Evolutionary conservation across 73 alveolate species (phyloP), one percentile per base, ranked within the genome.

Genomic region (Paramecium caudatum): DNA sequence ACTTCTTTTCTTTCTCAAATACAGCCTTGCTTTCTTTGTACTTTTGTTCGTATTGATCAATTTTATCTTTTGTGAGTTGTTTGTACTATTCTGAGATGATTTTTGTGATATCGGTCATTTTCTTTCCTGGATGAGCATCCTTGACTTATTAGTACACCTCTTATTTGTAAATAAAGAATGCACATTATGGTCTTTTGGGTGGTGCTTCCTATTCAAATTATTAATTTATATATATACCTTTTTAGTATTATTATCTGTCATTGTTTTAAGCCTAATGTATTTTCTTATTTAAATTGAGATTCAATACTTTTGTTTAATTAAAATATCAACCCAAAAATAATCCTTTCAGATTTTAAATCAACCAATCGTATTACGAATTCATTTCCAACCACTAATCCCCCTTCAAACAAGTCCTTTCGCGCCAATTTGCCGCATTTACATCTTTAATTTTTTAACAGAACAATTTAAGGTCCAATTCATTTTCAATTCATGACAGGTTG

Each of bases 171-270:
- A 69, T 69, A 39, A 69, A 69, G 86, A 69, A 69, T 69, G 86
- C 86, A 39, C 86, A 69, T 69, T 69, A 19, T 32, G 86, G 86
- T 69, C 86, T 69, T 34, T 69, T 69, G 32, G 86, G 86, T 69
- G 86, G 86, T 17, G 86, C 86, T 69, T 69, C 86, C 86, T 69
- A 69, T 30, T 34, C 36, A 69, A 69, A 69, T 21, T 8, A 36
- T 69, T 36, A 34, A 36, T 69, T 39, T 21, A 37, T 69, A 69
- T 69, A 69, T 69, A 36, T 69, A 21, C 36, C 62, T 17, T 69
- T 69, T 36, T 49, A 49, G 70, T 49, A 49, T 69, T n/a, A n/a
- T n/a, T 69, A 69, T 69, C 86, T 33, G 86, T 69, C 86, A 69
- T 69, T 36, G 47, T 36, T 16, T 69, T 62, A n/a, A 62, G 17